A percentile compares a stretch with the other conserved stretches of the same genome.
Conservation (phyloP, 2,329 filamentous ascomycete species). For the Tolypocladium album region DNA sequence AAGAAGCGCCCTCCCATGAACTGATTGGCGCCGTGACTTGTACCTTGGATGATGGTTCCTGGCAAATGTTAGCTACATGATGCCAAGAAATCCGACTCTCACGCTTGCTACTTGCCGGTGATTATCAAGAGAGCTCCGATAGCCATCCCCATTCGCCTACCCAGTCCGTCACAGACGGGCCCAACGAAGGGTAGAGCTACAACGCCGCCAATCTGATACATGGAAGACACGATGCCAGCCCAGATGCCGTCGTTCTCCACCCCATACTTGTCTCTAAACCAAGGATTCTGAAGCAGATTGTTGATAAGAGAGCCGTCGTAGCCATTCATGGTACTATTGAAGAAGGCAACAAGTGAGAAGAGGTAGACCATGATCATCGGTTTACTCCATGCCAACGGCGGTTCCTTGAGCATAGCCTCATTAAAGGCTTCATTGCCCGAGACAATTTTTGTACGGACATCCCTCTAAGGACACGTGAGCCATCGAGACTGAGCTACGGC, state of each 20-base stretch:
- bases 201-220: neutral
- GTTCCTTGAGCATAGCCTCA: neutral
- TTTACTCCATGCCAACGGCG: neutral
- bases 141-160: neutral
- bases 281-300: neutral
- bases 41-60: neutral
- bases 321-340: neutral
- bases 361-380: neutral
- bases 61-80: neutral
- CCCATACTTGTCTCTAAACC: neutral
- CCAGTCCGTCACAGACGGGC: neutral
- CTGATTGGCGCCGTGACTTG: neutral
- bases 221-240: neutral
- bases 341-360: neutral
- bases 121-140: neutral
- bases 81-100: neutral
- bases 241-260: neutral
- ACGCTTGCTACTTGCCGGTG: neutral
- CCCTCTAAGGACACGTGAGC: neutral
- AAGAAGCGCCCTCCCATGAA: neutral
- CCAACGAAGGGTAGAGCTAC: neutral
- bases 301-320: neutral
- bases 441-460: neutral
- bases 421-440: neutral
- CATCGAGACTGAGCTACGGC: neutral